Conservation (phyloP, 768 basidiomycete genomes). For the Sutorius australiensis region DNA sequence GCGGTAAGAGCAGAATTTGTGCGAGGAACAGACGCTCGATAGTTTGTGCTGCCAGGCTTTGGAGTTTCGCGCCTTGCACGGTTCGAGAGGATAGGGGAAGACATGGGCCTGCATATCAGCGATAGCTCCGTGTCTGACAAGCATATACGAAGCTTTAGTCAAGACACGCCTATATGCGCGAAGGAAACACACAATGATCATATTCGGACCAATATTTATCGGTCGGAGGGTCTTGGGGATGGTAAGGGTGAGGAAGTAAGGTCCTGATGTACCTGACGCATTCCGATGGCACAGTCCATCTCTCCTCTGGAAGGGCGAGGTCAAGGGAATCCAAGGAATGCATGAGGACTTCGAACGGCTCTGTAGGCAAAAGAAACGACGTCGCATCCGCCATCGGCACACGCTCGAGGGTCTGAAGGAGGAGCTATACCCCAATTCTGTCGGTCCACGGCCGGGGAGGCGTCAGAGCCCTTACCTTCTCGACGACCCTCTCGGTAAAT, state of each 20-base stretch:
- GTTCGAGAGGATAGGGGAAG: slow-evolving; percentile 42
- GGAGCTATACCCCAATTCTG: slow-evolving; percentile 33
- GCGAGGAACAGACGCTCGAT: slow-evolving; percentile 25
- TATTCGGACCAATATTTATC: slow-evolving; percentile 38
- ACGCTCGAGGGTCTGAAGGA: slow-evolving; percentile 36
- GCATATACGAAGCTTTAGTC: background rate
- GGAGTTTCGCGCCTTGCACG: slow-evolving; percentile 48
- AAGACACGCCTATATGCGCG: slow-evolving; percentile 17
- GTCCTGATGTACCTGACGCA: slow-evolving; percentile 18
- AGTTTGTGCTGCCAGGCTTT: slow-evolving; percentile 30
- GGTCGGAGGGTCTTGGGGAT: slow-evolving; percentile 30
- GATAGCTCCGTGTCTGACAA: slow-evolving; percentile 25
- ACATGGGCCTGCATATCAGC: slow-evolving; percentile 34
- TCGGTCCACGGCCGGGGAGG: background rate
- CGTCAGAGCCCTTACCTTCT: slow-evolving; percentile 35
- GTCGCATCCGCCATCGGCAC: slow-evolving; percentile 50
- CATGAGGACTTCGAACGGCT: slow-evolving; percentile 49
- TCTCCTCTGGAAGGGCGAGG: slow-evolving; percentile 42
- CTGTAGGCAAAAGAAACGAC: slow-evolving; percentile 49
- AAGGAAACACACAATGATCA: slow-evolving; percentile 30
- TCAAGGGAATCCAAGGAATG: slow-evolving; percentile 32
- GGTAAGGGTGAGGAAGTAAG: slow-evolving; percentile 10
- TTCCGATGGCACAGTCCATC: slow-evolving; percentile 33
- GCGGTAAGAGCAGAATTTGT: slow-evolving; percentile 20
- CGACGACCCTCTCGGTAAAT: slow-evolving; percentile 48